Percentiles rank a stretch among this genome's conserved stretches.
Conservation (phyloP, 2,329 filamentous ascomycete species). For the Pseudocercospora macadamiae region DNA sequence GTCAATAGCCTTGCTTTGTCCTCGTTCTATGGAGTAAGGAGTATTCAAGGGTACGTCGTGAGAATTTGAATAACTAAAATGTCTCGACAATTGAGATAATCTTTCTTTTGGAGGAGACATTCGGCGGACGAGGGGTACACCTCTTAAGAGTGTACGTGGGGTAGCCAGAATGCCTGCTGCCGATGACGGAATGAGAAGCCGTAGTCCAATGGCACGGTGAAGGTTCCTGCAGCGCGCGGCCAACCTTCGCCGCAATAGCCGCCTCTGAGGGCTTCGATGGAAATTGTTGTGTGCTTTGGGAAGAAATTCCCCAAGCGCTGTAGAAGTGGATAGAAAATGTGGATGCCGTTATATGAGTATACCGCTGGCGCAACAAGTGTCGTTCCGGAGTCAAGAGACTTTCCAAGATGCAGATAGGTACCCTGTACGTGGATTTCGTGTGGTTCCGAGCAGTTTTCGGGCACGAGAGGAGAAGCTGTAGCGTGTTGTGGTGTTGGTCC, state of each 20-base stretch:
- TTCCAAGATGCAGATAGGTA: not conserved
- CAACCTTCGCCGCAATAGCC: constrained; percentile 12
- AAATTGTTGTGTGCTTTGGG: not conserved
- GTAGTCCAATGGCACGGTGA: constrained; percentile 2
- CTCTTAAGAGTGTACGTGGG: constrained; percentile 16
- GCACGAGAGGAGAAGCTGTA: constrained; percentile 7
- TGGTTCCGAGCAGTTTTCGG: constrained; percentile 3
- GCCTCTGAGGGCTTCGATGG: not conserved
- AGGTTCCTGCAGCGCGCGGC: constrained; percentile 7
- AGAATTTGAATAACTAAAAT: constrained; percentile 59
- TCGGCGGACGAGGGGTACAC: constrained; percentile 9
- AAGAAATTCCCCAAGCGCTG: not conserved
- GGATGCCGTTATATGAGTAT: not conserved
- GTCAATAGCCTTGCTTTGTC: constrained; percentile 45
- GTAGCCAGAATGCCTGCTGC: constrained; percentile 20
- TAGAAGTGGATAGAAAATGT: not conserved
- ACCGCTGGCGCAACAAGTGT: not conserved
- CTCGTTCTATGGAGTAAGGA: constrained; percentile 64
- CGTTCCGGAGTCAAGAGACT: constrained; percentile 1
- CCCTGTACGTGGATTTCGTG: constrained; percentile 1
- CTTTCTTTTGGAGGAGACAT: constrained; percentile 42
- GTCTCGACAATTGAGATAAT: constrained; percentile 61
- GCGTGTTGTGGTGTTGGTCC: not conserved
- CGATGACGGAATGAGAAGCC: constrained; percentile 7
- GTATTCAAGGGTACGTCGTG: constrained; percentile 62